Conservation (phyloP, 345 rosid genomes). For the Pistacia vera region DNA sequence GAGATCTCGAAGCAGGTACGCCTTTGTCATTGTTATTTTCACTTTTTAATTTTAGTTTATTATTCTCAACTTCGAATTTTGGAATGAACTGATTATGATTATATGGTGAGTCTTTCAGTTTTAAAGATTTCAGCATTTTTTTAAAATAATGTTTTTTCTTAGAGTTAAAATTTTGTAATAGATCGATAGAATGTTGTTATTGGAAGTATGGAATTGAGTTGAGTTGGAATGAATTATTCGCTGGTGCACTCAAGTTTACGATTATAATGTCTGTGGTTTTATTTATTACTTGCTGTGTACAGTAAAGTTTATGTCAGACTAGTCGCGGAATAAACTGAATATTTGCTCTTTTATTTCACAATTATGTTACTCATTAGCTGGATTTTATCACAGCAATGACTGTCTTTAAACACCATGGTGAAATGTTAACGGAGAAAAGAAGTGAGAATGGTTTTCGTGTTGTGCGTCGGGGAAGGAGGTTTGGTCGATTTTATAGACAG, state of each 20-base stretch:
- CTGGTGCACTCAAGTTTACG: neutral
- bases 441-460: conserved; percentile 34
- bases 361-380: conserved; percentile 23
- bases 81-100: too few species aligned
- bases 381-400: conserved; percentile 15
- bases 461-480: conserved; percentile 61
- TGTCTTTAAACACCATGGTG: conserved; percentile 18
- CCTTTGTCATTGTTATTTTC: neutral
- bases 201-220: too few species aligned
- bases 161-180: too few species aligned
- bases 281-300: neutral
- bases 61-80: neutral
- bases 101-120: too few species aligned
- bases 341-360: neutral
- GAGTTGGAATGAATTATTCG: neutral
- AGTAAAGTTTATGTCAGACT: neutral
- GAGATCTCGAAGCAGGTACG: neutral
- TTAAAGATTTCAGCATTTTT: too few species aligned
- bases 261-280: neutral
- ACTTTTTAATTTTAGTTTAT: neutral
- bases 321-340: too few species aligned
- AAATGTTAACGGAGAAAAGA: conserved; percentile 54
- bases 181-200: too few species aligned
- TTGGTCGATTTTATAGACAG: conserved; percentile 49
- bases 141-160: too few species aligned